A percentile compares a stretch with the other conserved stretches of the same genome.
phyloP scores from a whole-genome alignment of 2,329 filamentous ascomycete genomes.

The Amauroascus verrucosus region DNA sequence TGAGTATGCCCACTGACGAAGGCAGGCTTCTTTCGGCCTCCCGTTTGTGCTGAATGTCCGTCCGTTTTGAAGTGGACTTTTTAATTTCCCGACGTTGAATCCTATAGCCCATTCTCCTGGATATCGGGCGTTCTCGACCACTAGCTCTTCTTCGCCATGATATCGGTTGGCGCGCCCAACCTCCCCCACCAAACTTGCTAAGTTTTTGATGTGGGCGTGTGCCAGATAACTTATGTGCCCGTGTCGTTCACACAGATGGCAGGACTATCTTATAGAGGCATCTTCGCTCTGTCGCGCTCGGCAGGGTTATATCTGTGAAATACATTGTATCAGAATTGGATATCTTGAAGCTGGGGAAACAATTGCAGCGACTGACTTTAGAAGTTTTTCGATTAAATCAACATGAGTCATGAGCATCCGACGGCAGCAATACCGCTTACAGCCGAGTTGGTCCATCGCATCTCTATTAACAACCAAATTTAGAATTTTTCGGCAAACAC shows the following conservation, averaged over 20 bases:
- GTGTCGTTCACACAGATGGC: neutral
- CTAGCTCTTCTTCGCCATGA: too few species aligned
- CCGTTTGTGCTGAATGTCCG: too few species aligned
- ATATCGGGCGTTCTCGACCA: too few species aligned
- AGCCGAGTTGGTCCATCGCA: conserved; percentile 87
- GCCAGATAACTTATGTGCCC: too few species aligned
- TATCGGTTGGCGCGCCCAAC: too few species aligned
- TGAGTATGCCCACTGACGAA: too few species aligned
- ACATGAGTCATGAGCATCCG: conserved; percentile 99
- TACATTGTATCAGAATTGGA: neutral
- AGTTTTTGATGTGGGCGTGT: too few species aligned
- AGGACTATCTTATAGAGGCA: conserved; percentile 18
- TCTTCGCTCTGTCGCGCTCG: conserved; percentile 38
- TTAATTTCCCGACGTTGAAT: too few species aligned
- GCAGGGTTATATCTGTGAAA: conserved; percentile 39
- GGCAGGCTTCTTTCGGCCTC: too few species aligned
- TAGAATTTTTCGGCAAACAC: neutral
- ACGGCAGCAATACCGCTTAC: conserved; percentile 95
- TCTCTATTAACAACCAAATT: conserved; percentile 48
- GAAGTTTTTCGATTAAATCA: conserved; percentile 94
- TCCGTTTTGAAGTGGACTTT: too few species aligned
- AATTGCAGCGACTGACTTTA: conserved; percentile 64
- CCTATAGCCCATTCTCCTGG: too few species aligned
- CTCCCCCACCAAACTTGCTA: too few species aligned
- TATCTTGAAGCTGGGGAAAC: neutral